Base-by-base conservation (phyloP, 192 early-diverging fungal species). In the Lunasporangiospora selenospora region DNA sequence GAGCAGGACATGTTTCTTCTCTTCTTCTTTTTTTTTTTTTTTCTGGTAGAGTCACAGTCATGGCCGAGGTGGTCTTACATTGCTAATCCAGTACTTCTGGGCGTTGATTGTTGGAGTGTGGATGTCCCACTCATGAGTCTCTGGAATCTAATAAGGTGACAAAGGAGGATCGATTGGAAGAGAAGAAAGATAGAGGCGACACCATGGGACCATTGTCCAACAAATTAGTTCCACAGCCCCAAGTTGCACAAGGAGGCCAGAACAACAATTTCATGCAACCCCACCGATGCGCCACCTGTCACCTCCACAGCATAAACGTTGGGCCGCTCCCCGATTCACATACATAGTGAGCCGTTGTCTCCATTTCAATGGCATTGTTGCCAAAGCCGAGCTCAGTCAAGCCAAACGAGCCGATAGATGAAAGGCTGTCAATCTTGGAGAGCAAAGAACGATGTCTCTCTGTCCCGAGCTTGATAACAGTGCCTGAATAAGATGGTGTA, bases 331-430 rank as follows among this genome's bases (percentile, higher is more conserved):
- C 24, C 24, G 45, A 27, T 13, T 27, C n/a, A 58, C 77, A 61
- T 75, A 83, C 85, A 58, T 79, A 88, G 52, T 69, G 51, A 34
- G 90, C 84, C n/a, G 84, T 84, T 9, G 90, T 89, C 65, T 90
- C 88, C 90, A 92, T 92, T 62, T 92, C 90, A 21, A 92, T 78
- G 24, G 90, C 90, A 47, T 92, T 92, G 70, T 92, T 92, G n/a
- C 90, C 90, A 61, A 88, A 90, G 18, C 90, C 90, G 46, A 92
- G 60, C 77, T 92, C 90, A 36, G 90, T 92, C 53, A 92, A 62
- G 21, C 76, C 90, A 71, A 92, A 92, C 75, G 89, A 92, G 26
- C 90, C 90, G 44, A 90, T 81, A 24, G 82, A 76, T 3, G 83
- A 63, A 58, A 92, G 61, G 27, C 81, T 77, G 75, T 92, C 90